A percentile compares a stretch with the other conserved stretches of the same genome.
These are phyloP conservation scores for Theobroma grandiflorum DNA, from an alignment of 441 rosid genomes.

Conservation along the genomic window DNA sequence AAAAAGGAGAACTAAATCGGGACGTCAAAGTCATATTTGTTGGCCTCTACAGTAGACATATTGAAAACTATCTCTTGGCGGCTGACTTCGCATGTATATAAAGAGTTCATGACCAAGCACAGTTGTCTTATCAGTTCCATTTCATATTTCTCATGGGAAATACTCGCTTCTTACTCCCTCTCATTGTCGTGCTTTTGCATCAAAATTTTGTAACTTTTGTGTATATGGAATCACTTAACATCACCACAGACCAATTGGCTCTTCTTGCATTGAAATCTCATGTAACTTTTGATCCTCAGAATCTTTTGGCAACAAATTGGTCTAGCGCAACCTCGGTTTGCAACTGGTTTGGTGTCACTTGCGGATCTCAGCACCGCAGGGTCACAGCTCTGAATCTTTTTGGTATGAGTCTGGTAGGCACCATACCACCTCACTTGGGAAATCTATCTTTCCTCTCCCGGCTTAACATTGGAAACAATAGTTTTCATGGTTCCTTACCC, in stretches of 20 bases:
- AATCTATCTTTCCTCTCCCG: conserved; percentile 1
- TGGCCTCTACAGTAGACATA: too few species aligned
- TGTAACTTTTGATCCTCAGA: not conserved
- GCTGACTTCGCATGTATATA: too few species aligned
- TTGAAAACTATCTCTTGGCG: too few species aligned
- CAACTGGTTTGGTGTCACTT: not conserved
- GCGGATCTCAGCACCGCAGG: not conserved
- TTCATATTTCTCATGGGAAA: too few species aligned
- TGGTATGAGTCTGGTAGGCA: not conserved
- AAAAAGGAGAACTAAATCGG: too few species aligned
- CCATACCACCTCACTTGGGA: not conserved
- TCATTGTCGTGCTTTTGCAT: not conserved
- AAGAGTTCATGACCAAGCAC: too few species aligned
- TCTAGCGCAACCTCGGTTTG: not conserved
- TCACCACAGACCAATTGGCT: not conserved
- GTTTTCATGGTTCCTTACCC: not conserved
- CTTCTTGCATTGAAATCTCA: conserved; percentile 3
- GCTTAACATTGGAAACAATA: not conserved
- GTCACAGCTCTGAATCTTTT: not conserved
- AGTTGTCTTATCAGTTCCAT: too few species aligned
- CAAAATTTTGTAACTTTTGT: not conserved
- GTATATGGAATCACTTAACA: not conserved
- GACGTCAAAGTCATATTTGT: too few species aligned
- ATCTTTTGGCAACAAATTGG: not conserved
- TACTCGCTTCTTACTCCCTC: not conserved